Evolutionary conservation across 2,329 filamentous ascomycete species (phyloP), one percentile per base, ranked within the genome.

Genomic region (Colletotrichum lini): DNA sequence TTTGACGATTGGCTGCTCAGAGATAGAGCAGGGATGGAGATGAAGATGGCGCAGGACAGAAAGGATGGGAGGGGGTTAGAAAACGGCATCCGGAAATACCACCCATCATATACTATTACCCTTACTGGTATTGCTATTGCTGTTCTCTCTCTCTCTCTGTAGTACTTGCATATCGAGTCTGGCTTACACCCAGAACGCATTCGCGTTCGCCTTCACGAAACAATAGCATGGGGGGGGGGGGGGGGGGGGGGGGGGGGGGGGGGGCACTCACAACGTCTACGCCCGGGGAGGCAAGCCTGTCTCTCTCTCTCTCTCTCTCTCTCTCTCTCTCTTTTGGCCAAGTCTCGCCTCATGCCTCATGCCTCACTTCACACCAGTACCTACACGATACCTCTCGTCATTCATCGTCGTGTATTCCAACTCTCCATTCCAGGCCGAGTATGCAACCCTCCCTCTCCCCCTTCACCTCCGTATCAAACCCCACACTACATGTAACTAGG

Each of bases 321-420:
- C 23, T 26, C 23, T 26, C 23, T 26, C 26, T 26, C 30, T 9
- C n/a, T 12, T 40, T 35, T 56, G 12, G 52, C 15, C 53, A 12
- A 40, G 38, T 23, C 47, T 10, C 18, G 9, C 13, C 10, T 21
- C 44, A 45, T 30, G 30, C 50, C 16, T 66, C 53, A 60, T 42
- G 15, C 42, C 26, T 64, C 56, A 47, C 67, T 40, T 54, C 49
- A 44, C 47, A 13, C 30, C 60, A 10, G 38, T 40, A 54, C 50
- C 40, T n/a, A 47, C 16, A 53, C 45, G 47, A 54, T 66, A 60
- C 67, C 49, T 70, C 62, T 42, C 62, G 40, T 56, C 54, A 42
- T 47, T 35, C 23, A 18, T 49, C 38, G 53, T 49, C 18, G 66
- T 53, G 47, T 44, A 49, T 35, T 21, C 21, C 15, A 35, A 38